Evolutionary conservation across 1,284 basidiomycete species (phyloP).

Genomic region (Apiotrichum akiyoshidainum): DNA sequence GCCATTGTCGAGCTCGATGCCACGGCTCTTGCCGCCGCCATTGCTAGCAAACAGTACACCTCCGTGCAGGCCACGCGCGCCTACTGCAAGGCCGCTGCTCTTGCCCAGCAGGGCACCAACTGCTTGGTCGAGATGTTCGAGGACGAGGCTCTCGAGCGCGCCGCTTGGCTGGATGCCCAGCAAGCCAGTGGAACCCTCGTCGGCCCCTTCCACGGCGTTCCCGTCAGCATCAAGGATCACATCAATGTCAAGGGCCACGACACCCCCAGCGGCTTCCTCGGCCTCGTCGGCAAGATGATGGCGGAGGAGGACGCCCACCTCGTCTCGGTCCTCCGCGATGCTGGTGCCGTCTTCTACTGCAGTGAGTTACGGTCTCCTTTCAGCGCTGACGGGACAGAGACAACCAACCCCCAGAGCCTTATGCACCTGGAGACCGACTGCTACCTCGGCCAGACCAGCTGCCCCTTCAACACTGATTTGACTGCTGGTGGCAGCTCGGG

Average conservation of each 20-base stretch:
- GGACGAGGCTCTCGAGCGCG: slow-evolving; percentile 42
- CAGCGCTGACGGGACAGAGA: slow-evolving; percentile 14
- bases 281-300: slow-evolving; percentile 17
- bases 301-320: slow-evolving; percentile 15
- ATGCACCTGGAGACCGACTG: slow-evolving; percentile 35
- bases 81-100: slow-evolving; percentile 70
- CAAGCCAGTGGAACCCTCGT: slow-evolving; percentile 39
- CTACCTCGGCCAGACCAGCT: slow-evolving; percentile 43
- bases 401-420: slow-evolving; percentile 24
- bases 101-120: slow-evolving; percentile 67
- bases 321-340: slow-evolving; percentile 23
- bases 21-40: background rate
- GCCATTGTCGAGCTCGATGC: slow-evolving; percentile 51
- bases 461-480: slow-evolving; percentile 47
- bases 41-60: background rate
- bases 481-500: slow-evolving; percentile 50
- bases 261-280: slow-evolving; percentile 14
- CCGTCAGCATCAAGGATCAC: slow-evolving; percentile 42
- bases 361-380: slow-evolving; percentile 1
- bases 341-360: slow-evolving; percentile 29
- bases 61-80: slow-evolving; percentile 38
- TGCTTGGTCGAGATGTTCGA: slow-evolving; percentile 49
- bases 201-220: slow-evolving; percentile 53
- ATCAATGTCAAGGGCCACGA: slow-evolving; percentile 35
- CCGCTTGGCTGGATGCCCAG: slow-evolving; percentile 45